Conservation (phyloP, 345 rosid genomes). For the Fremontodendron californicum region DNA sequence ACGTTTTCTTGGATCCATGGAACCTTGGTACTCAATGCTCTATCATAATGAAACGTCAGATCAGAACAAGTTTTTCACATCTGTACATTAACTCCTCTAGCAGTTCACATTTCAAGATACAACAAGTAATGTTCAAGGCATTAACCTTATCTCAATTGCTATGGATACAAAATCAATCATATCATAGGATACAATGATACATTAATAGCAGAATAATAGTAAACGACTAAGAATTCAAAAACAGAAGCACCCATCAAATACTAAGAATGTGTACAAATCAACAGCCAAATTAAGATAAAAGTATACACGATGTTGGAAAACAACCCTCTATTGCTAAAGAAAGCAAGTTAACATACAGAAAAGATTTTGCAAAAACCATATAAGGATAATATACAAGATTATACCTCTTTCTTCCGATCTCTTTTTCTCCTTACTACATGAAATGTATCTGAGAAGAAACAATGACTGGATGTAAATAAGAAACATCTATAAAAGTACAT, state of each 20-base stretch:
- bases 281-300: neutral
- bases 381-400: neutral
- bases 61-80: neutral
- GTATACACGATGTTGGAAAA: neutral
- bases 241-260: neutral
- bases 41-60: conserved; percentile 31
- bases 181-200: neutral
- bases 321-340: neutral
- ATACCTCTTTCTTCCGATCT: conserved; percentile 84
- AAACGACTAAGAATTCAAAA: neutral
- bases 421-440: conserved; percentile 73
- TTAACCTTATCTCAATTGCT: neutral
- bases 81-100: neutral
- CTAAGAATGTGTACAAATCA: neutral
- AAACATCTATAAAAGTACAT: neutral
- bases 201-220: neutral
- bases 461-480: conserved; percentile 14
- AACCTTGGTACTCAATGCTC: conserved; percentile 36
- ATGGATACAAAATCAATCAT: neutral
- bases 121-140: neutral
- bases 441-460: conserved; percentile 59
- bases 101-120: neutral
- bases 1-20: conserved; percentile 36
- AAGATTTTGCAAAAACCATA: neutral
- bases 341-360: neutral